A percentile compares a stretch with the other conserved stretches of the same genome.
Evolutionary conservation across 2,329 filamentous ascomycete species (phyloP).

Genomic region (Calonectria crousiana): DNA sequence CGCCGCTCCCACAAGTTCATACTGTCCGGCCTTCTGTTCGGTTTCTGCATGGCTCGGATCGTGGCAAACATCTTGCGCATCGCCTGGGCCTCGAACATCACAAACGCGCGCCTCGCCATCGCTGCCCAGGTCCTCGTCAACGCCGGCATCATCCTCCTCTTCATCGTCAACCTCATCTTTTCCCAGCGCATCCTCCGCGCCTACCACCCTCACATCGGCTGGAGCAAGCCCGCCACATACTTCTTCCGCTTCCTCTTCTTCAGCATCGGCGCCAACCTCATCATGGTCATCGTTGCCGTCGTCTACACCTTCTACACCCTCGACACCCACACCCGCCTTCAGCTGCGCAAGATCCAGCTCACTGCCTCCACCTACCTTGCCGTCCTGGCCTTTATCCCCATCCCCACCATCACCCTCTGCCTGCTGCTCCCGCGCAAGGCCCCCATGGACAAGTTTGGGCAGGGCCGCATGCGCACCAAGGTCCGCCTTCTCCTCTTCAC

Average conservation of each 20-base stretch:
- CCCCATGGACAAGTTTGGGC: slow-evolving; percentile 65
- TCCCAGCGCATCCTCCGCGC: slow-evolving; percentile 81
- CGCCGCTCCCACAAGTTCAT: slow-evolving; percentile 68
- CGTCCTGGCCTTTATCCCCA: slow-evolving; percentile 69
- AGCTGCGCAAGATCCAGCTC: slow-evolving; percentile 75
- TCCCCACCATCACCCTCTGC: slow-evolving; percentile 66
- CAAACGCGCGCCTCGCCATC: slow-evolving; percentile 59
- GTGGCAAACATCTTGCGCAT: slow-evolving; percentile 65
- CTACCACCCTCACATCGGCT: slow-evolving; percentile 77
- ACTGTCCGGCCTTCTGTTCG: slow-evolving; percentile 69
- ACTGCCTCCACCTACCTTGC: slow-evolving; percentile 73
- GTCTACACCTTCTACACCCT: slow-evolving; percentile 78
- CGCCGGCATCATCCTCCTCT: slow-evolving; percentile 80
- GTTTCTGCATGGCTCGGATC: slow-evolving; percentile 68
- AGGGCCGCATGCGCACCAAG: slow-evolving; percentile 76
- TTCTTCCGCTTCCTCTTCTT: slow-evolving; percentile 70
- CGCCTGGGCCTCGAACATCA: slow-evolving; percentile 61
- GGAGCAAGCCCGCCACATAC: slow-evolving; percentile 66
- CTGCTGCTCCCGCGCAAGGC: slow-evolving; percentile 61
- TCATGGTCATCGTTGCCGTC: slow-evolving; percentile 74
- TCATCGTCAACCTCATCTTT: slow-evolving; percentile 83
- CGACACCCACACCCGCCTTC: slow-evolving; percentile 57
- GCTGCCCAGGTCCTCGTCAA: slow-evolving; percentile 78
- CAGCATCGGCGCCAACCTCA: slow-evolving; percentile 68
- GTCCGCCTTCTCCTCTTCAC: slow-evolving; percentile 72